Evolutionary conservation across 78 protist species (phyloP), one percentile per base, ranked within the genome.

Genomic region (Cavenderia fasciculata): DNA sequence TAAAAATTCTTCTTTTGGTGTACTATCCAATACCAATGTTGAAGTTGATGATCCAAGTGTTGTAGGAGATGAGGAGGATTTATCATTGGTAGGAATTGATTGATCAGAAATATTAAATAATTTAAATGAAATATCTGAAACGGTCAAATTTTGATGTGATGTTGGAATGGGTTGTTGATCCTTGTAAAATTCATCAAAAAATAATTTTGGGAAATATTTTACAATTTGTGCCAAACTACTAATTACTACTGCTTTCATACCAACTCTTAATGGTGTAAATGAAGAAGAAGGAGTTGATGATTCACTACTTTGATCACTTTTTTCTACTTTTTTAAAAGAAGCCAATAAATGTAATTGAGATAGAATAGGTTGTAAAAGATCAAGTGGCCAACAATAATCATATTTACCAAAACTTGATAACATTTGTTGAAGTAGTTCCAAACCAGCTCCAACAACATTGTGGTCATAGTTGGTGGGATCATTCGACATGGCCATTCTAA

Each of bases 361-460:
- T 25, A 82, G 25, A 16, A 69, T 59, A 44, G 65, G 59, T 31
- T 70, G 49, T 2, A 68, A 57, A 21, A 82, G n/a, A 18, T 68
- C 46, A n/a, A 68, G 65, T 16, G 90, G 90, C 90, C 90, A 82
- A 40, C 47, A 27, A 11, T 82, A 68, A 38, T 82, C 90, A 68
- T 52, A 82, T 4, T 31, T 27, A 25, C 90, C 90, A 36, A 82
- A 82, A 19, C 71, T 56, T 5, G 56, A 31, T 36, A 82, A 43
- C 0, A 82, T 49, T 43, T 82, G 90, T 43, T 74, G 93, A 14
- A 87, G 36, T 29, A 87, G 25, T 38, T 87, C 93, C 31, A 87
- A 61, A 33, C 85, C 47, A 0, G 63, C 71, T 14, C 93, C 93
- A 34, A 87, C 93, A 10, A 87, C 62, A 71, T 87, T 87, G 54